These are phyloP conservation scores for Astrothelium subdiscretum DNA, from an alignment of 495 filamentous ascomycete species.

Conservation along the genomic window DNA sequence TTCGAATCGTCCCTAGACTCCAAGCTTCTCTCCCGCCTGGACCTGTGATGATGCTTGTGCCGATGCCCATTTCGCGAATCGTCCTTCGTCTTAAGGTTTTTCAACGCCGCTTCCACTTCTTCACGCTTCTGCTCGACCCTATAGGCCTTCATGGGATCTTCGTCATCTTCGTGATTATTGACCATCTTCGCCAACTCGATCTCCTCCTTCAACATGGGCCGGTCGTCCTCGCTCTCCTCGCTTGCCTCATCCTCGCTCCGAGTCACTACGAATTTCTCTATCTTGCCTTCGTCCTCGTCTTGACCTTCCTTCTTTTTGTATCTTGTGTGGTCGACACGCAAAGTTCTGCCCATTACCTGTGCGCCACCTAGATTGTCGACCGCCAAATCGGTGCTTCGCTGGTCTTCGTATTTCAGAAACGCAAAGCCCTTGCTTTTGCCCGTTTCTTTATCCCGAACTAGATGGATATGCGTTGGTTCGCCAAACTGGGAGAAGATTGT, in stretches of 20 bases:
- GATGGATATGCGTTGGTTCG: constrained; percentile 82
- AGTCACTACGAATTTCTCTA: neutral
- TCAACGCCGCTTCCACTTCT: constrained; percentile 61
- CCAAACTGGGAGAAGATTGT: constrained; percentile 97
- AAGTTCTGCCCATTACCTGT: constrained; percentile 62
- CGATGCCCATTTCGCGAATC: neutral
- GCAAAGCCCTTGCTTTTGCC: constrained; percentile 89
- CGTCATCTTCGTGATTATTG: constrained; percentile 56
- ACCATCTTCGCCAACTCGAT: constrained; percentile 2
- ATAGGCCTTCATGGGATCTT: constrained; percentile 94
- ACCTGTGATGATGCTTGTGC: constrained; percentile 2
- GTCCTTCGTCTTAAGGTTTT: constrained; percentile 39
- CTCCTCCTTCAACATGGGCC: constrained; percentile 51
- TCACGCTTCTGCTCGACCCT: constrained; percentile 80
- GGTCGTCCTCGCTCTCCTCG: constrained; percentile 28
- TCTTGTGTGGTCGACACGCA: constrained; percentile 84
- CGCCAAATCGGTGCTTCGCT: constrained; percentile 87
- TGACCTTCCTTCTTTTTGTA: constrained; percentile 87
- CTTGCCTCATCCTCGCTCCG: constrained; percentile 26
- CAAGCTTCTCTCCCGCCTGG: neutral
- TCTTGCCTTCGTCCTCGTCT: constrained; percentile 40
- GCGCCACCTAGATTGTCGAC: constrained; percentile 92
- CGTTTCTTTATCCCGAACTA: constrained; percentile 87
- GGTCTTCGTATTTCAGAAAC: constrained; percentile 97
- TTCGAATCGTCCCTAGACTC: neutral